Evolutionary conservation across 306 rosid species (phyloP).

Genomic region (Quercus agrifolia): DNA sequence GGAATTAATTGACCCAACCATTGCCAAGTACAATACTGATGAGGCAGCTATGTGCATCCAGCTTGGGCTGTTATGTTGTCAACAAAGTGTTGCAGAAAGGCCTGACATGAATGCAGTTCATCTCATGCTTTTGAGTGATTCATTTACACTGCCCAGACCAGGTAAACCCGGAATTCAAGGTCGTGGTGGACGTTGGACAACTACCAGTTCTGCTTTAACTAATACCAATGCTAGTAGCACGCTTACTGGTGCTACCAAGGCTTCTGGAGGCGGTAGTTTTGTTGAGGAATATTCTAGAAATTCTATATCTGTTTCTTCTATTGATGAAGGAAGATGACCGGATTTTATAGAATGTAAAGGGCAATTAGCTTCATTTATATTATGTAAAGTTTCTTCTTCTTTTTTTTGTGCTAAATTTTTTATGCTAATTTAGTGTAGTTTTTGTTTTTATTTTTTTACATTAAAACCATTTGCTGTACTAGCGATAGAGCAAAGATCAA

Average conservation of each 20-base stretch:
- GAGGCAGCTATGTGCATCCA: conserved; percentile 94
- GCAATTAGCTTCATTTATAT: conserved; percentile 4
- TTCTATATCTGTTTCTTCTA: conserved; percentile 71
- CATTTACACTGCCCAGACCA: conserved; percentile 74
- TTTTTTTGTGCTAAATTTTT: neutral
- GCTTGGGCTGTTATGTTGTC: conserved; percentile 83
- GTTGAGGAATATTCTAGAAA: conserved; percentile 76
- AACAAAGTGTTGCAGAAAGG: conserved; percentile 52
- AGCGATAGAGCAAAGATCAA: neutral
- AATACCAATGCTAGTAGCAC: conserved; percentile 49
- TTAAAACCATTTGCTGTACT: neutral
- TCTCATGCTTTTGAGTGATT: conserved; percentile 80
- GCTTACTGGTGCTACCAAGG: conserved; percentile 35
- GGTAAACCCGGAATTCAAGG: conserved; percentile 80
- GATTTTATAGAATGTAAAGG: neutral
- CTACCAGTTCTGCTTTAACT: conserved; percentile 49
- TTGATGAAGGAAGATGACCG: conserved; percentile 63
- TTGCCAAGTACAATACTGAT: conserved; percentile 49
- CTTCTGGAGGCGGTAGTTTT: conserved; percentile 50
- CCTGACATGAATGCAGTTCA: conserved; percentile 84
- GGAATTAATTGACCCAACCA: conserved; percentile 58
- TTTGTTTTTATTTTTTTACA: neutral
- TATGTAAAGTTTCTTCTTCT: conserved; percentile 5
- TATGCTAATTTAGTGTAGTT: neutral
- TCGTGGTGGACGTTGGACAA: conserved; percentile 61